Evolutionary conservation across 1,284 basidiomycete genomes (phyloP).

Genomic region (Cryptococcus depauperatus): DNA sequence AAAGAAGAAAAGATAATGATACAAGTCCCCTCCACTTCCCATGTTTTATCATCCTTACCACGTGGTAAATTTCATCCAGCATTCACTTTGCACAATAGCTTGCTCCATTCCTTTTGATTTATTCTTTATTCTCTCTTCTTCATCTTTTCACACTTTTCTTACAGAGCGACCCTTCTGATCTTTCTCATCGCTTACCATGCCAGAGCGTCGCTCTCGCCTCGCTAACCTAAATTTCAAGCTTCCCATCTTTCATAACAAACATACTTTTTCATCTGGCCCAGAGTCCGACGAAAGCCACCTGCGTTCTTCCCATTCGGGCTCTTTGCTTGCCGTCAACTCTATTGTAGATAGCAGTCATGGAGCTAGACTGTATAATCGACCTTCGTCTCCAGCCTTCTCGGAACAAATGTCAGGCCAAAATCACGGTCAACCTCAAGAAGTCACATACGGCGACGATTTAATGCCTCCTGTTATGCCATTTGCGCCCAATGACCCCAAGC

Average conservation of each 20-base stretch:
- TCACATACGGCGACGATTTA: conserved; percentile 25
- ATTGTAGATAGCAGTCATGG: background rate
- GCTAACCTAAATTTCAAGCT: conserved; percentile 7
- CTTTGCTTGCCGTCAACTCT: conserved; percentile 2
- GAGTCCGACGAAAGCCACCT: background rate
- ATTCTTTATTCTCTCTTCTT: background rate
- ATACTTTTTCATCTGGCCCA: too few relatives aligned
- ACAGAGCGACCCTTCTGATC: background rate
- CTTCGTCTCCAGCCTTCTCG: conserved; percentile 11
- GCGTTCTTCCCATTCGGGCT: conserved; percentile 4
- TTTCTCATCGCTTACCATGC: background rate
- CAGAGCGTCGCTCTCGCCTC: conserved; percentile 4
- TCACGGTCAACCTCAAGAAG: conserved; percentile 16
- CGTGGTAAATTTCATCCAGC: too few relatives aligned
- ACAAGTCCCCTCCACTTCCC: too few relatives aligned
- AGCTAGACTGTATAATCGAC: background rate
- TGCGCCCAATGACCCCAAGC: conserved; percentile 13
- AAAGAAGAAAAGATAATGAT: too few relatives aligned
- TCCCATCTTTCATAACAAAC: too few relatives aligned
- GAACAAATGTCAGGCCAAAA: conserved; percentile 14
- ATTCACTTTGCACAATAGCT: too few relatives aligned
- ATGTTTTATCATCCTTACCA: too few relatives aligned
- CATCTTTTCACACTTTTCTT: background rate
- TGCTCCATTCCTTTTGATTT: too few relatives aligned
- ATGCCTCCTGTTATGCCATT: conserved; percentile 27